phyloP scores from a whole-genome alignment of 148 eudicot genomes.

The Amaranthus cruentus region DNA sequence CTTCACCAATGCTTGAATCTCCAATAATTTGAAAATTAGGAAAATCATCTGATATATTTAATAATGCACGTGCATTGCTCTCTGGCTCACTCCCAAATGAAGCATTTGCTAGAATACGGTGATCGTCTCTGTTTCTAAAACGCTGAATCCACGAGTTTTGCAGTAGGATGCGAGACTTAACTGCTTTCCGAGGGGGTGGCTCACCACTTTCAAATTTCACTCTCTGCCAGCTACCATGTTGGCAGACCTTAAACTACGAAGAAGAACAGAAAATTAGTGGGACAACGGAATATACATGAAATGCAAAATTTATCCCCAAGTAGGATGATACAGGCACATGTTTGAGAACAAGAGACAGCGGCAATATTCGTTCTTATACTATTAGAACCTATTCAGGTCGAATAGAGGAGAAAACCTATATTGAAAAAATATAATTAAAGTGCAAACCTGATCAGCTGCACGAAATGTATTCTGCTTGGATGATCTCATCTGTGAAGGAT shows the following conservation, averaged over 20 bases:
- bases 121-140: constrained; percentile 34
- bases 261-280: constrained; percentile 9
- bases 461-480: constrained; percentile 19
- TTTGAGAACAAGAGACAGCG: background rate
- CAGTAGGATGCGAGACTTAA: constrained; percentile 25
- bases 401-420: too few species aligned
- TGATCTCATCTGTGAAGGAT: constrained; percentile 30
- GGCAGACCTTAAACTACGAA: constrained; percentile 58
- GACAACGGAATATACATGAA: background rate
- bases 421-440: background rate
- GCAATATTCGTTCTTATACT: too few species aligned
- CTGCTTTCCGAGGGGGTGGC: constrained; percentile 28
- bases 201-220: constrained; percentile 33
- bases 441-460: constrained; percentile 47
- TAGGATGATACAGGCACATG: background rate
- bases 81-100: constrained; percentile 20
- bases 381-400: too few species aligned
- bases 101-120: constrained; percentile 21
- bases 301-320: background rate
- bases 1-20: constrained; percentile 45
- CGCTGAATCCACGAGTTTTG: constrained; percentile 60
- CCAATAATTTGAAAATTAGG: constrained; percentile 25
- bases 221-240: constrained; percentile 53
- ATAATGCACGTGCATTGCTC: constrained; percentile 22
- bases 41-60: constrained; percentile 23